Conservation (phyloP, 1,284 basidiomycete genomes). For the Ceratobasidium sp. region DNA sequence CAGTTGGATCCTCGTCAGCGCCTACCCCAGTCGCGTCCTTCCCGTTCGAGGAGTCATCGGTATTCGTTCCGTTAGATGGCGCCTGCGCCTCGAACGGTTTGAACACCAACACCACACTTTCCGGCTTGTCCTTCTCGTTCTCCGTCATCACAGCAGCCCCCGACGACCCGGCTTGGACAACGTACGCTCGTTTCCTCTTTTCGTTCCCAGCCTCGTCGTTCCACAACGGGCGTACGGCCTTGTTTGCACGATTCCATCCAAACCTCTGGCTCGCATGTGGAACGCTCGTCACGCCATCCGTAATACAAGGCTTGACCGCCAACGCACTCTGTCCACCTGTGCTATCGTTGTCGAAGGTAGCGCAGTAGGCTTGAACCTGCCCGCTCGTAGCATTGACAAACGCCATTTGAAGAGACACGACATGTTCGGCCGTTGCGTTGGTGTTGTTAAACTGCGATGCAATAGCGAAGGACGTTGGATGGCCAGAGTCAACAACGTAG, state of each 20-base stretch:
- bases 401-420: constrained; percentile 42
- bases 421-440: constrained; percentile 18
- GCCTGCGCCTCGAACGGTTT: constrained; percentile 19
- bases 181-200: constrained; percentile 18
- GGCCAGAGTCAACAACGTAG: constrained; percentile 42
- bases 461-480: constrained; percentile 21
- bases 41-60: background rate
- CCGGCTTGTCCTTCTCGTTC: background rate
- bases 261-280: constrained; percentile 26
- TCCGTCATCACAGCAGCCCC: background rate
- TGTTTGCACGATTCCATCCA: constrained; percentile 27
- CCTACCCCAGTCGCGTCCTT: background rate
- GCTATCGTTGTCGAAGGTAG: constrained; percentile 7
- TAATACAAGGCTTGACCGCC: constrained; percentile 29
- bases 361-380: constrained; percentile 25
- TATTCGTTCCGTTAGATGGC: constrained; percentile 2
- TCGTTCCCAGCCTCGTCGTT: background rate
- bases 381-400: constrained; percentile 33
- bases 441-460: background rate
- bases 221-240: constrained; percentile 34
- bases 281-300: constrained; percentile 6
- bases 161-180: constrained; percentile 17
- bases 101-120: constrained; percentile 35
- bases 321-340: background rate
- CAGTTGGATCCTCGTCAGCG: background rate